Evolutionary conservation across 1,284 basidiomycete species (phyloP), one percentile per base, ranked within the genome.

Genomic region (Nidula niveotomentosa): DNA sequence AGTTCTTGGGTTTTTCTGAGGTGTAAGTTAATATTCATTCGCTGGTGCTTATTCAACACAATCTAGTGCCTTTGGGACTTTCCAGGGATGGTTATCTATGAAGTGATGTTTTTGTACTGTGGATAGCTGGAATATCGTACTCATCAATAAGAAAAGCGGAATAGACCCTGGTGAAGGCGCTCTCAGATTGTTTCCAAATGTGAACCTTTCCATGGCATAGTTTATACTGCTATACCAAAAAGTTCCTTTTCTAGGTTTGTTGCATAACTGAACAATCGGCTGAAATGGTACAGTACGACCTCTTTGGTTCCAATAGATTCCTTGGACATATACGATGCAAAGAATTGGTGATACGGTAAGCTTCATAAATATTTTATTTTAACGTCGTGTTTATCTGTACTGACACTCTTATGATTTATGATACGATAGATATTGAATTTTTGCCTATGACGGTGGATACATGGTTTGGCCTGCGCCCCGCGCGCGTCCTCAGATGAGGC

Each of bases 101-200:
- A 86, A 81, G 84, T 86, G 47, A 6, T 30, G 9, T 62, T 58
- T 36, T 37, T n/a, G 8, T 15, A 35, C 41, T 45, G 44, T n/a
- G 49, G 39, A 13, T 36, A 23, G n/a, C 45, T 18, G 23, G 30
- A 34, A 8, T 45, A 33, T n/a, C 48, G 36, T 8, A n/a, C 23
- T 30, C 55, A 12, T 44, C 35, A 41, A 8, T 41, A 51, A 15
- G 54, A 17, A 36, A 45, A 88, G 85, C 60, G 81, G 87, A 62
- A 93, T 87, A 0, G 86, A 77, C 0, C 90, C 91, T 0, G 79
- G 76, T 1, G 81, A 95, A 65, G 92, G 94, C 12, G 95, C 93
- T 0, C 75, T 95, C 2, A 78, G 76, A 60, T 88, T 94, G 10
- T 93, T 91, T 70, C 92, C 93, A 0, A 79, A 88, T 60, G 75